Evolutionary conservation across 2,329 filamentous ascomycete species (phyloP).

Genomic region (Trichoderma asperellum): DNA sequence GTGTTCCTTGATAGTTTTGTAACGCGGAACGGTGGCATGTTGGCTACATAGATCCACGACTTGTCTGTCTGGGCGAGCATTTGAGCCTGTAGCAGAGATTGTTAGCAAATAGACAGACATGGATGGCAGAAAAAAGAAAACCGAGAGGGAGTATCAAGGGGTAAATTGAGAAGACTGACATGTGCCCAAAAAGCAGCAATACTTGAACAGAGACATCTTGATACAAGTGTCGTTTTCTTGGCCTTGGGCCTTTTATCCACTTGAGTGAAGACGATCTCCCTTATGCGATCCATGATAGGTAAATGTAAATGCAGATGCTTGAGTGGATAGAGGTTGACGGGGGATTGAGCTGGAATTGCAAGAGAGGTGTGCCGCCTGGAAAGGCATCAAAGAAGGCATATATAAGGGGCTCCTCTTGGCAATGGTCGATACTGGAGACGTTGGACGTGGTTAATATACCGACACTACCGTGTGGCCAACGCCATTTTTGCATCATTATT

Average conservation of each 20-base stretch:
- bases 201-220: constrained; percentile 26
- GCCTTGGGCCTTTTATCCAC: constrained; percentile 11
- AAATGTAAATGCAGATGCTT: neutral
- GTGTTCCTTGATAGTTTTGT: constrained; percentile 23
- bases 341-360: neutral
- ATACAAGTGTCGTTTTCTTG: constrained; percentile 13
- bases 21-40: constrained; percentile 27
- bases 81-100: constrained; percentile 13
- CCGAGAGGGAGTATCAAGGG: neutral
- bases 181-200: constrained; percentile 27
- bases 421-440: neutral
- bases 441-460: constrained; percentile 7
- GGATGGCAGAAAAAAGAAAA: too few species aligned
- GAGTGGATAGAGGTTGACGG: neutral
- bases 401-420: neutral
- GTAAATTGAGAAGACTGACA: constrained; percentile 16
- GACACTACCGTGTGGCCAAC: constrained; percentile 16
- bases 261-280: constrained; percentile 1
- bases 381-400: neutral
- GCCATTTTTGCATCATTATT: constrained; percentile 20
- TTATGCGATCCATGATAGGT: constrained; percentile 1
- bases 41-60: constrained; percentile 27
- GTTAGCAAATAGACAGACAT: neutral
- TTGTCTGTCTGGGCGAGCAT: constrained; percentile 27
- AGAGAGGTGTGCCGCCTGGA: constrained; percentile 9